Percentiles rank a stretch among this genome's conserved stretches.
phyloP scores from a whole-genome alignment of 768 basidiomycete species.

The Amanita thiersii region DNA sequence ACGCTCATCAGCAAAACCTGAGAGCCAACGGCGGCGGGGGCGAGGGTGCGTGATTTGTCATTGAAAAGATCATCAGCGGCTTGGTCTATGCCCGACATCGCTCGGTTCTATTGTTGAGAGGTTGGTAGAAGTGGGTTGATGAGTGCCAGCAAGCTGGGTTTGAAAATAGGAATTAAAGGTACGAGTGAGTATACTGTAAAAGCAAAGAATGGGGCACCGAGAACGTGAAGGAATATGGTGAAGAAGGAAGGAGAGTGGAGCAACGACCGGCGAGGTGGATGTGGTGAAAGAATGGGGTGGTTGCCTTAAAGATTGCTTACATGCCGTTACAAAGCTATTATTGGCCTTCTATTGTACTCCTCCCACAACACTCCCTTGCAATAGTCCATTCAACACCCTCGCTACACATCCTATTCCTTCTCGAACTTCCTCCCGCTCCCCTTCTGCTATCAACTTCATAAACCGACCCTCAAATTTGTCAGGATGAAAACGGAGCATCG shows the following conservation, averaged over 20 bases:
- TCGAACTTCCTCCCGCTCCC: constrained; percentile 40
- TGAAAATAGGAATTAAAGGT: background rate
- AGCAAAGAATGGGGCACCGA: background rate
- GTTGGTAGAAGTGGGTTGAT: background rate
- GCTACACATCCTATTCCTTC: constrained; percentile 61
- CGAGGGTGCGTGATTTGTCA: constrained; percentile 54
- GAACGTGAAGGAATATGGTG: background rate
- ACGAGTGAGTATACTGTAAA: background rate
- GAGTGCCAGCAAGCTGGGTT: background rate
- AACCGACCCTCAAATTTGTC: constrained; percentile 78
- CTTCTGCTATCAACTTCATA: constrained; percentile 38
- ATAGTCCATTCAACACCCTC: constrained; percentile 48
- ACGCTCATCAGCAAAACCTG: constrained; percentile 69
- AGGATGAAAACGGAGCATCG: constrained; percentile 68
- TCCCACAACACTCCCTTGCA: no score
- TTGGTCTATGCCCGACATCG: constrained; percentile 27
- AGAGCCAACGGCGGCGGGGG: constrained; percentile 73
- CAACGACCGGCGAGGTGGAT: background rate
- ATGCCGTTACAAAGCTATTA: no score
- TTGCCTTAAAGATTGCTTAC: no score
- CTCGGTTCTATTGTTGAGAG: background rate
- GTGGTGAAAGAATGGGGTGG: no score
- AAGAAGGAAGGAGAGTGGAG: background rate
- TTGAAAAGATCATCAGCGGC: constrained; percentile 31
- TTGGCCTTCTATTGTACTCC: constrained; percentile 9